phyloP scores from a whole-genome alignment of 306 rosid species.

The Mimosa bimucronata region DNA sequence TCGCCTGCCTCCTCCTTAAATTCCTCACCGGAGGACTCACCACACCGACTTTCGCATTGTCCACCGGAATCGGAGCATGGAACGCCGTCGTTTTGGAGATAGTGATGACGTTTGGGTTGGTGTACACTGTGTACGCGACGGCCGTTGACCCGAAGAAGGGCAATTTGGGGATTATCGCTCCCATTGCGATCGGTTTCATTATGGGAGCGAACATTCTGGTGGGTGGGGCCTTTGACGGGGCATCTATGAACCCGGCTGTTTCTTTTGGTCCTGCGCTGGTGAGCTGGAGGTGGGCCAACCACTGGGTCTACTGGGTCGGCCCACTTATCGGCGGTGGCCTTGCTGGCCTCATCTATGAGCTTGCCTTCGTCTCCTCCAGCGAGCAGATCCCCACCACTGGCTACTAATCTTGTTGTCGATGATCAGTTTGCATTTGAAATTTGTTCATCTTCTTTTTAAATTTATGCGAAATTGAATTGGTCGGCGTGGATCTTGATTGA shows the following conservation, averaged over 20 bases:
- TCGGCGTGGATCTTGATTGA: slow-evolving; percentile 40
- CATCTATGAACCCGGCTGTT: slow-evolving; percentile 92
- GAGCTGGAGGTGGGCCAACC: slow-evolving; percentile 76
- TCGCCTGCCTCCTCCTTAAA: slow-evolving; percentile 65
- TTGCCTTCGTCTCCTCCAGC: slow-evolving; percentile 61
- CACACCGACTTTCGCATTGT: slow-evolving; percentile 54
- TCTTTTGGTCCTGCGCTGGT: slow-evolving; percentile 84
- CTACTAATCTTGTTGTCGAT: slow-evolving; percentile 31
- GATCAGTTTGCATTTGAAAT: not conserved
- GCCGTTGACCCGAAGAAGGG: slow-evolving; percentile 86
- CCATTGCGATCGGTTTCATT: slow-evolving; percentile 88
- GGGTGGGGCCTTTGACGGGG: slow-evolving; percentile 86
- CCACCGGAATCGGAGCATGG: slow-evolving; percentile 68
- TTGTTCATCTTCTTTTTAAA: slow-evolving; percentile 25
- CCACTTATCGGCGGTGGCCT: slow-evolving; percentile 82
- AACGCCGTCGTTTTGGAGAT: slow-evolving; percentile 79
- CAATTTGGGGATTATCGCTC: slow-evolving; percentile 70
- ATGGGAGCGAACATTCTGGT: slow-evolving; percentile 86
- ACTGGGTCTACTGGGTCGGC: slow-evolving; percentile 93
- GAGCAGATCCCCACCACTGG: slow-evolving; percentile 64
- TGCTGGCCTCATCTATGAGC: slow-evolving; percentile 68
- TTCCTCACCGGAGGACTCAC: slow-evolving; percentile 53
- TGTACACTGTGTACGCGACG: slow-evolving; percentile 89
- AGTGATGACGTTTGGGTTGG: slow-evolving; percentile 88
- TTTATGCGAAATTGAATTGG: slow-evolving; percentile 29